A percentile compares a stretch with the other conserved stretches of the same genome.
These are phyloP conservation scores for Uncinocarpus reesii DNA, from an alignment of 2,329 filamentous ascomycete genomes.

Conservation along the genomic window DNA sequence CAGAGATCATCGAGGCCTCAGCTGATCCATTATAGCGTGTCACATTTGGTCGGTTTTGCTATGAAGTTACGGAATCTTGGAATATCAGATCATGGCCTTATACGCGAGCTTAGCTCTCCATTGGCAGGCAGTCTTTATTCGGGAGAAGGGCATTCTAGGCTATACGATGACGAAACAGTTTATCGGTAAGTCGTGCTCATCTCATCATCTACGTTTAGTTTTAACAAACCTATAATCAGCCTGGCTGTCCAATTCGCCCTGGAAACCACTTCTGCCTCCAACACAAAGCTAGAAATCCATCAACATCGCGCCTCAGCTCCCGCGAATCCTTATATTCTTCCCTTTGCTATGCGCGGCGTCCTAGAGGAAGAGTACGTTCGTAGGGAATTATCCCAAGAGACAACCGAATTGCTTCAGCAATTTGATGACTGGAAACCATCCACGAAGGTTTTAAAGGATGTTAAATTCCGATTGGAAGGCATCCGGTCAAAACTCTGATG, in stretches of 20 bases:
- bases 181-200: constrained; percentile 52
- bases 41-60: constrained; percentile 82
- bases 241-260: constrained; percentile 63
- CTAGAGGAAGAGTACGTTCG: constrained; percentile 87
- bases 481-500: constrained; percentile 70
- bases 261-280: constrained; percentile 53
- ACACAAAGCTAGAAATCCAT: constrained; percentile 43
- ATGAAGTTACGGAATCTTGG: constrained; percentile 91
- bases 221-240: constrained; percentile 26
- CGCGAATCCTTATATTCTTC: constrained; percentile 78
- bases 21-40: constrained; percentile 45
- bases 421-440: constrained; percentile 90
- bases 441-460: constrained; percentile 86
- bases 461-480: constrained; percentile 86
- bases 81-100: constrained; percentile 81
- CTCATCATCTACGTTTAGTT: not conserved
- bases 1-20: not conserved
- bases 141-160: constrained; percentile 82
- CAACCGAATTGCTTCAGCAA: constrained; percentile 64
- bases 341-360: constrained; percentile 90
- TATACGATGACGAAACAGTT: constrained; percentile 81
- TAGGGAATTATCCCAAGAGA: constrained; percentile 66
- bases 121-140: constrained; percentile 84
- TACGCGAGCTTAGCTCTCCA: constrained; percentile 78
- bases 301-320: constrained; percentile 25